Conservation (phyloP, 805 yeast genomes). For the Starmerella sirachaensis region DNA sequence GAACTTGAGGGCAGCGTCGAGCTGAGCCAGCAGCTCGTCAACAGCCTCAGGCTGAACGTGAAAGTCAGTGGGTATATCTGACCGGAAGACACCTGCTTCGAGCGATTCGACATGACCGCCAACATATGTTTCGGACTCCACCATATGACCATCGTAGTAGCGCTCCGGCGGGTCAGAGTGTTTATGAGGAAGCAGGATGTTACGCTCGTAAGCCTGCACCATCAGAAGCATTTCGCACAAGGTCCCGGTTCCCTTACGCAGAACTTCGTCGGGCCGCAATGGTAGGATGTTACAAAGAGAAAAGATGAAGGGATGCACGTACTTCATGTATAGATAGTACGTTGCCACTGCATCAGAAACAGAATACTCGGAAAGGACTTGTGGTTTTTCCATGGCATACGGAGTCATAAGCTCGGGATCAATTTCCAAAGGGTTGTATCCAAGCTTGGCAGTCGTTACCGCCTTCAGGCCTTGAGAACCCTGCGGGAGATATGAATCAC, state of each 20-base stretch:
- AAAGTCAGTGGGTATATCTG: conserved; percentile 69
- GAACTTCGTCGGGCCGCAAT: conserved; percentile 87
- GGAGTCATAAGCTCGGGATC: conserved; percentile 99
- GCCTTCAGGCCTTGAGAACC: conserved; percentile 98
- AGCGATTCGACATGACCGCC: conserved; percentile 98
- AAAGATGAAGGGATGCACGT: conserved; percentile 92
- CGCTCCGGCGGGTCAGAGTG: conserved; percentile 89
- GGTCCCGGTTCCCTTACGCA: conserved; percentile 97
- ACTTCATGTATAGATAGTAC: conserved; percentile 86
- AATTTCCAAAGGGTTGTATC: conserved; percentile 90
- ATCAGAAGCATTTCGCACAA: conserved; percentile 92
- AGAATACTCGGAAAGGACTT: conserved; percentile 83
- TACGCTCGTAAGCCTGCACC: conserved; percentile 79
- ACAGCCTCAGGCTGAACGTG: conserved; percentile 69
- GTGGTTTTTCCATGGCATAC: conserved; percentile 90
- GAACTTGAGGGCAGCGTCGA: conserved; percentile 68
- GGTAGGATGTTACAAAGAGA: conserved; percentile 94
- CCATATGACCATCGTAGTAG: conserved; percentile 84
- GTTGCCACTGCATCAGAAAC: conserved; percentile 99
- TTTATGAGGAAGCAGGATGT: conserved; percentile 80
- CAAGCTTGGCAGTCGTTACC: conserved; percentile 88
- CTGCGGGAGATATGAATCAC: conserved; percentile 95
- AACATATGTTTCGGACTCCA: conserved; percentile 93
- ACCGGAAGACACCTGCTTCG: conserved; percentile 95
- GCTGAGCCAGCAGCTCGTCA: conserved; percentile 61